phyloP scores from a whole-genome alignment of 2,329 filamentous ascomycete genomes.

The Macrophomina tecta region DNA sequence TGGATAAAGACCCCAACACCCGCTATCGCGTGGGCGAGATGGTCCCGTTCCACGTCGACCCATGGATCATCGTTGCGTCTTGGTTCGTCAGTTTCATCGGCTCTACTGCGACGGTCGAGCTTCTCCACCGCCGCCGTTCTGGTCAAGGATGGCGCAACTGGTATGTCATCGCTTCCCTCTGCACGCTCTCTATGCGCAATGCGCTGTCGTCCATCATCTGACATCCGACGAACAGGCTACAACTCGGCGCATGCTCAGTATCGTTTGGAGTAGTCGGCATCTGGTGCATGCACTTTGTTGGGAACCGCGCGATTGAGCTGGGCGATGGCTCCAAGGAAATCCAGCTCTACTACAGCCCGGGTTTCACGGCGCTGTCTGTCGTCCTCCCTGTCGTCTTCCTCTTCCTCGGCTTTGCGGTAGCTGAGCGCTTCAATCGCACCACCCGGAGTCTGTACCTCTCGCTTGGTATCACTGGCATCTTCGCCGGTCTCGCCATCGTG shows the following conservation, averaged over 20 bases:
- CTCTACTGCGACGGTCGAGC: constrained; percentile 77
- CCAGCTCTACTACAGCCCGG: constrained; percentile 75
- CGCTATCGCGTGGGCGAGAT: constrained; percentile 43
- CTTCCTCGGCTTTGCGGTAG: constrained; percentile 72
- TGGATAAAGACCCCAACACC: background rate
- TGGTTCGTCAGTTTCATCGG: constrained; percentile 76
- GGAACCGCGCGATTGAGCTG: constrained; percentile 78
- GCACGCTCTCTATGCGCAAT: background rate
- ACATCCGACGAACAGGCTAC: constrained; percentile 40
- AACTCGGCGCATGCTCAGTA: constrained; percentile 49
- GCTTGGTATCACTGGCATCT: constrained; percentile 64
- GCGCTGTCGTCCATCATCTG: constrained; percentile 13
- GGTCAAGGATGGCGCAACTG: constrained; percentile 72
- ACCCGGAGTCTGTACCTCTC: constrained; percentile 37
- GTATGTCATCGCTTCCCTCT: constrained; percentile 51
- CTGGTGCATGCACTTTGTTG: constrained; percentile 76
- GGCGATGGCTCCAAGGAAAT: constrained; percentile 64
- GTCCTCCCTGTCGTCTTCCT: constrained; percentile 80
- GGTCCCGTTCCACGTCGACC: constrained; percentile 49
- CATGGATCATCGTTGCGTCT: constrained; percentile 66
- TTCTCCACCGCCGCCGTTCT: constrained; percentile 78
- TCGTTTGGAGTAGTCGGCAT: constrained; percentile 58
- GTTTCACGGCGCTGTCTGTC: constrained; percentile 77
- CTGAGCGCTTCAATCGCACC: constrained; percentile 53
- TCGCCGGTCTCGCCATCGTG: constrained; percentile 77